Evolutionary conservation across 2,329 filamentous ascomycete genomes (phyloP), one percentile per base, ranked within the genome.

Genomic region (Raffaelea albimanens): DNA sequence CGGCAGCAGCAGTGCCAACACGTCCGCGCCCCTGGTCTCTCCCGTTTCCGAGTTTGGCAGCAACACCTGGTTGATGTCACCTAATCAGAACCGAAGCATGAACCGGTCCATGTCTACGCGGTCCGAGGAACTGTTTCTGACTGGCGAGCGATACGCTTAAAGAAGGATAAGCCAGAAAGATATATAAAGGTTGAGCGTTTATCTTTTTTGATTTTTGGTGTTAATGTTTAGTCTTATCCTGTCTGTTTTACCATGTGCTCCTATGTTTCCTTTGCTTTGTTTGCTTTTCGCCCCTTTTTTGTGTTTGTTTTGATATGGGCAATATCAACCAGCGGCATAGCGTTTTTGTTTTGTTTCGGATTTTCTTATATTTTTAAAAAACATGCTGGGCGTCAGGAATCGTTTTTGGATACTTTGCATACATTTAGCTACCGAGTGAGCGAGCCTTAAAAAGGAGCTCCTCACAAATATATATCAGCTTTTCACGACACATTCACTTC

Each of bases 81-180:
- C 18, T 25, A 54, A 18, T 23, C 36, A 18, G 53, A 57, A 39
- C 54, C 25, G 25, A 29, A 13, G 25, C 25, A 29, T 66, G 7
- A 59, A 60, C 18, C 60, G 67, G 44, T 62, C 61, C 0, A 51
- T 65, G 54, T 66, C 68, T 8, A 68, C 64, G 4, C 58, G 67
- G 47, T 70, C 67, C 2, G 68, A 70, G 22, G 69, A 71, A 52
- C 55, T 70, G 4, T 69, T 61, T 48, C 55, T 64, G 20, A 52
- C 52, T 2, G 48, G 48, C 19, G 51, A 14, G 13, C 50, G 56
- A n/a, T 56, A 55, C 25, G 52, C 55, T 5, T 57, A 44, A 22
- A 23, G n/a, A 40, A 29, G 25, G 13, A 29, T 7, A 29, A 13
- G 25, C 7, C 7, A 29, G 25, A 29, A 29, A n/a, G 34, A 38